Conservation (phyloP, 2,329 filamentous ascomycete species). For the Diaporthe ilicicola region DNA sequence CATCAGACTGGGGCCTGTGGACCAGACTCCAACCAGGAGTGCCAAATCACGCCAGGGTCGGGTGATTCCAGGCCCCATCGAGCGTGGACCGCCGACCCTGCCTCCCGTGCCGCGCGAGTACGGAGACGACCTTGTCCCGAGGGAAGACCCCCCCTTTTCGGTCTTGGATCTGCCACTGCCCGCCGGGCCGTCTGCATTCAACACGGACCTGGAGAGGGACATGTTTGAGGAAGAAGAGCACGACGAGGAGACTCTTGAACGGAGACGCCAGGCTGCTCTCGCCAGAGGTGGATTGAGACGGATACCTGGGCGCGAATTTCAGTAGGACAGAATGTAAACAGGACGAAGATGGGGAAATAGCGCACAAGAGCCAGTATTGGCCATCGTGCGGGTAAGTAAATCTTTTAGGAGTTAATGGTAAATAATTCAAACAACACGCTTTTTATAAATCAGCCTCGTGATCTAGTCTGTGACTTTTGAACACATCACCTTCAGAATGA, state of each 20-base stretch:
- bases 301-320: background rate
- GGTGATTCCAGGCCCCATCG: too few relatives aligned
- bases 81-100: background rate
- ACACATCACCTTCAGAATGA: background rate
- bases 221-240: background rate
- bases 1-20: background rate
- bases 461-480: too few relatives aligned
- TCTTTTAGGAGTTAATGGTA: background rate
- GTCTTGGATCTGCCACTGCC: background rate
- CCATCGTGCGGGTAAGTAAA: background rate
- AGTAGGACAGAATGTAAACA: background rate
- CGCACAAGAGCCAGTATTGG: too few relatives aligned
- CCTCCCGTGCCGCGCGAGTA: background rate
- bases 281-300: too few relatives aligned
- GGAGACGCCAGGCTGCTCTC: background rate
- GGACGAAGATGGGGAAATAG: fast-evolving
- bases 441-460: background rate
- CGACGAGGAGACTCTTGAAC: background rate
- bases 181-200: background rate
- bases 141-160: background rate
- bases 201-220: too few relatives aligned
- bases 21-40: background rate
- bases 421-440: background rate
- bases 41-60: too few relatives aligned
- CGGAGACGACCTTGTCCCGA: too few relatives aligned